Base-by-base conservation (phyloP, 2,329 filamentous ascomycete genomes). In the Fusarium sacchari region DNA sequence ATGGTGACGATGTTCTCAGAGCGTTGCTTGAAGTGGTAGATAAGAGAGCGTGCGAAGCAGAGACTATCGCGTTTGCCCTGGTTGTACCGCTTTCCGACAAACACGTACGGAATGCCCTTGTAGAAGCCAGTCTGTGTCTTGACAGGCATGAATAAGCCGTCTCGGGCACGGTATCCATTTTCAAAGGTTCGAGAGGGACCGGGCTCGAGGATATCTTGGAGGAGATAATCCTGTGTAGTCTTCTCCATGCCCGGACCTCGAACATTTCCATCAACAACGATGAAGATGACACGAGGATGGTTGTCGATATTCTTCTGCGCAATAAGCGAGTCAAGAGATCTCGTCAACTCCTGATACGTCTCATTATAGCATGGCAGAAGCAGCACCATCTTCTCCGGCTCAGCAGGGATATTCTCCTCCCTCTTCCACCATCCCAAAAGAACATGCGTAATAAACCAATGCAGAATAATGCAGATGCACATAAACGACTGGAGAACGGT, bases 361-460 rank as follows among this genome's bases (percentile, higher is more conserved):
- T 87, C 85, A 71, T 87, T 87, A 77, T 87, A 87, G 76, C 86
- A 87, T 3, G 85, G 85, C 9, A 87, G 78, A 37, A 87, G 75
- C 36, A 86, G 72, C 5, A 87, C 84, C 79, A 87, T 80, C 55
- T 81, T 81, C 72, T 87, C 85, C 0, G 81, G 83, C 36, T 79
- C 76, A 55, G 83, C 82, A 1, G 84, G 84, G 1, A 78, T 47
- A 9, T 78, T 72, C 20, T 82, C 81, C 58, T 81, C 81, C 20
- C 72, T 74, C n/a, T 70, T 69, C 60, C 74, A 72, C 47, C 73
- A 82, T 7, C 77, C 79, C 56, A 80, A 80, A 24, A 82, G 60
- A 0, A 80, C 57, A 15, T 74, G 76, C 14, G 80, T 83, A 56
- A 79, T 67, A 36, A 83, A 59, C 30, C 74, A 79, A 57, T 79